phyloP scores from a whole-genome alignment of 2,329 filamentous ascomycete genomes.

The Colletotrichum musae region DNA sequence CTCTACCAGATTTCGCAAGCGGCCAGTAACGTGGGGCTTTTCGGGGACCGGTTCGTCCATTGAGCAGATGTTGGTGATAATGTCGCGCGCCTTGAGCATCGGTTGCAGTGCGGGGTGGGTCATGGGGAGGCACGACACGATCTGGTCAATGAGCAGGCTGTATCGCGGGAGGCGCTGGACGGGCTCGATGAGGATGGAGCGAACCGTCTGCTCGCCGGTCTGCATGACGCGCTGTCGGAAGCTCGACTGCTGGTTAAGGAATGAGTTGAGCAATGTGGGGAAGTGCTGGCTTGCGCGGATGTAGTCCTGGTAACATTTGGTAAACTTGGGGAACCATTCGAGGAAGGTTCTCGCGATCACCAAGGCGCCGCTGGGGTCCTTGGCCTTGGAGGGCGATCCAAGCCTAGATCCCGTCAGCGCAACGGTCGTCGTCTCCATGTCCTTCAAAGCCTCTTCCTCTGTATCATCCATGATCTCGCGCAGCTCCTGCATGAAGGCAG shows the following conservation, averaged over 20 bases:
- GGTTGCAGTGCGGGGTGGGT: constrained; percentile 86
- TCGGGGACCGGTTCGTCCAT: constrained; percentile 81
- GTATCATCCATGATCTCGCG: constrained; percentile 84
- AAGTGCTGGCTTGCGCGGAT: constrained; percentile 92
- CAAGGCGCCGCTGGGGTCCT: constrained; percentile 83
- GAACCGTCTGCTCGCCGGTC: constrained; percentile 90
- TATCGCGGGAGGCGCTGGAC: constrained; percentile 95
- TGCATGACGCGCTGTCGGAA: constrained; percentile 86
- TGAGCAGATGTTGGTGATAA: constrained; percentile 96
- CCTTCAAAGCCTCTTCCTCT: constrained; percentile 82
- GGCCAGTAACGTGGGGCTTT: constrained; percentile 80
- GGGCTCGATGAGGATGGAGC: constrained; percentile 94
- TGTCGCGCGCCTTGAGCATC: constrained; percentile 90
- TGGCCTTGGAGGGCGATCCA: constrained; percentile 62
- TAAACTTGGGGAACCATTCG: constrained; percentile 95
- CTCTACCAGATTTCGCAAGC: constrained; percentile 82
- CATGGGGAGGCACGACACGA: constrained; percentile 86
- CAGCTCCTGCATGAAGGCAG: constrained; percentile 83
- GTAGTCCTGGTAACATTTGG: constrained; percentile 92
- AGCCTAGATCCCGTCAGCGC: constrained; percentile 58
- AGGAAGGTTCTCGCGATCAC: constrained; percentile 85
- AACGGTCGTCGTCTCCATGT: constrained; percentile 75
- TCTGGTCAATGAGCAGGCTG: constrained; percentile 96
- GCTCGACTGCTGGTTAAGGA: constrained; percentile 85
- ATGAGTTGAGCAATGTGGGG: constrained; percentile 82